Base-by-base conservation (phyloP, 805 yeast species). In the Candida broadrunensis region DNA sequence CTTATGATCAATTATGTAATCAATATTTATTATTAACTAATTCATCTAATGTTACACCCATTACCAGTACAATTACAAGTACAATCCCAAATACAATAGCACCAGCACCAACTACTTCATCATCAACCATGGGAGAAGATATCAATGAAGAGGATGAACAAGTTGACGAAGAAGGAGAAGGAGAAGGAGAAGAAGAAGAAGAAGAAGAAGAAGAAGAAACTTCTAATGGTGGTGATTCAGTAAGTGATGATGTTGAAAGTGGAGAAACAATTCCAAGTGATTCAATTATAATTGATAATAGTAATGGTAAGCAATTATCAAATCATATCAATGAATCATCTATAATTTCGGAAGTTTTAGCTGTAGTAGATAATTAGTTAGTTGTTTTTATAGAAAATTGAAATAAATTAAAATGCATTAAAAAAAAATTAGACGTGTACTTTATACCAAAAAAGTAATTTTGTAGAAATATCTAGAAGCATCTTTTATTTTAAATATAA, bases 1-100 rank as follows among this genome's bases (percentile, higher is more conserved):
- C 49, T 45, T 69, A 69, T 35, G 73, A 69, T 47, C 69, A 63
- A 43, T 52, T 69, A 38, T 69, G 75, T 13, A 14, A 17, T 14
- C 32, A 14, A 11, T 29, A 14, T 11, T 29, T 29, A 11, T 14
- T 29, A 29, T 29, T 29, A 29, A 5, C 32, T 5, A 29, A n/a
- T 29, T 5, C 18, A 5, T 11, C 14, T 25, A 29, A 4, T 29
- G 32, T 5, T 29, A 15, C 8, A 14, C n/a, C 32, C 32, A 5
- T n/a, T n/a, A 5, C 18, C 14, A n/a, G 7, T 5, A 14, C 32
- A 29, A n/a, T 14, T n/a, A 8, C 17, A 4, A 29, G 3, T 14
- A 6, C 4, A 14, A 3, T 6, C 7, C n/a, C 18, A 14, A 5
- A 4, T 5, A 3, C 32, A 14, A 4, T 11, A 15, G 18, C 18